Conservation (phyloP, 2,329 filamentous ascomycete species). For the Fusarium sp. region DNA sequence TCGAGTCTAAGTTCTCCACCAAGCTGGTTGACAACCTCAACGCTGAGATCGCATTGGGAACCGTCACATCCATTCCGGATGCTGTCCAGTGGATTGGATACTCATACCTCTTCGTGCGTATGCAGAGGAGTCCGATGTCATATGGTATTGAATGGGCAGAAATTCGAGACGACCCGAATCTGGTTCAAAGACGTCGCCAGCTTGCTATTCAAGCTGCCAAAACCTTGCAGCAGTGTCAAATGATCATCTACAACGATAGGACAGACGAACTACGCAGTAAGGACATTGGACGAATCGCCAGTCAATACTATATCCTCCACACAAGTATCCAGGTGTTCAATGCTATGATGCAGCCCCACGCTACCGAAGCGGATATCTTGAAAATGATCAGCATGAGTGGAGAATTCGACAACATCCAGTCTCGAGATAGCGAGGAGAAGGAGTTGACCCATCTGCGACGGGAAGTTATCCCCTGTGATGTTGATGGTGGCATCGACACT, state of each 20-base stretch:
- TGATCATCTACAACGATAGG: conserved; percentile 98
- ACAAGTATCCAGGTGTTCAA: conserved; percentile 97
- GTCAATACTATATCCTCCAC: conserved; percentile 95
- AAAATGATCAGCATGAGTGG: conserved; percentile 98
- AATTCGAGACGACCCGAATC: conserved; percentile 85
- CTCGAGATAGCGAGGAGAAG: conserved; percentile 87
- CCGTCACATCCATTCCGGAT: conserved; percentile 93
- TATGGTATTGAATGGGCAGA: conserved; percentile 98
- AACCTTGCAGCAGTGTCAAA: conserved; percentile 91
- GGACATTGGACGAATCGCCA: conserved; percentile 95
- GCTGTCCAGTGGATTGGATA: conserved; percentile 98
- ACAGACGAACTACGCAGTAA: conserved; percentile 95
- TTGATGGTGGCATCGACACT: conserved; percentile 77
- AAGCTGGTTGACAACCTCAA: conserved; percentile 97
- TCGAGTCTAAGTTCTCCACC: conserved; percentile 94
- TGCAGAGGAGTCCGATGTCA: conserved; percentile 89
- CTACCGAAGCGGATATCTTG: conserved; percentile 91
- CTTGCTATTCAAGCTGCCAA: conserved; percentile 90
- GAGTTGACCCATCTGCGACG: conserved; percentile 82
- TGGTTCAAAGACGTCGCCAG: conserved; percentile 87
- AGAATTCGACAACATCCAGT: conserved; percentile 97
- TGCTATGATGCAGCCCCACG: conserved; percentile 86
- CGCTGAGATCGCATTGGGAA: conserved; percentile 92
- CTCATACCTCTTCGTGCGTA: conserved; percentile 96
- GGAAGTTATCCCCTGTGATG: conserved; percentile 79